Evolutionary conservation across 2,329 filamentous ascomycete species (phyloP).

Genomic region (Fusarium coicis): DNA sequence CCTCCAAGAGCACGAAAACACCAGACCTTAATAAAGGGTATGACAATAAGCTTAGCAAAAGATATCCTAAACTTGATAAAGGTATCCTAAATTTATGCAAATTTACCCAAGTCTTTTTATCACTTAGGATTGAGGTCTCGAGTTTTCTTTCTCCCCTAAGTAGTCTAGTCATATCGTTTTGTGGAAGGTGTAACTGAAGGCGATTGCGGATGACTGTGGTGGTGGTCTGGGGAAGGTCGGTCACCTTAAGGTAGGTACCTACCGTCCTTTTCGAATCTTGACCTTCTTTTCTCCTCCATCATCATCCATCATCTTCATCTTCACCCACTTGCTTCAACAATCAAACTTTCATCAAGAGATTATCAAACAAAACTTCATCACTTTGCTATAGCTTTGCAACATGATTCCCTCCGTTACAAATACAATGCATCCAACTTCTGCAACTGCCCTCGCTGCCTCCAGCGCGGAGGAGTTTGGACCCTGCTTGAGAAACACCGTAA

Average conservation of each 20-base stretch:
- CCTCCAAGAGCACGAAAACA: neutral
- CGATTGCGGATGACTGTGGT: no score
- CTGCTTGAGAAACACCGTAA: conserved; percentile 35
- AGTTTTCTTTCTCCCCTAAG: neutral
- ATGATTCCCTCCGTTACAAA: conserved; percentile 27
- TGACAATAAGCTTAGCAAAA: no score
- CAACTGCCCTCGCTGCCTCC: conserved; percentile 14
- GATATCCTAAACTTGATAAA: no score
- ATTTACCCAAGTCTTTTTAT: neutral
- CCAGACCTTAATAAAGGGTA: no score
- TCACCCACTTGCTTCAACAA: neutral
- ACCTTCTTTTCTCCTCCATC: neutral
- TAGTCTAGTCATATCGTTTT: no score
- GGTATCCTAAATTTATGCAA: no score
- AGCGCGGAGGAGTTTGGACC: neutral
- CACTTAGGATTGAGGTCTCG: neutral
- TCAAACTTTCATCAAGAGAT: neutral
- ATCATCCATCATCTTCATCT: neutral
- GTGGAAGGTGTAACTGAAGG: no score
- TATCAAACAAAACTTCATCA: neutral
- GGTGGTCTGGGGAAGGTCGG: neutral
- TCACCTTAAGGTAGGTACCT: no score
- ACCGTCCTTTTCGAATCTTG: neutral
- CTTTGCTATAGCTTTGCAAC: neutral
- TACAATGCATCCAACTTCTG: conserved; percentile 37